Conservation (phyloP, 345 rosid genomes). For the Populus simonii region DNA sequence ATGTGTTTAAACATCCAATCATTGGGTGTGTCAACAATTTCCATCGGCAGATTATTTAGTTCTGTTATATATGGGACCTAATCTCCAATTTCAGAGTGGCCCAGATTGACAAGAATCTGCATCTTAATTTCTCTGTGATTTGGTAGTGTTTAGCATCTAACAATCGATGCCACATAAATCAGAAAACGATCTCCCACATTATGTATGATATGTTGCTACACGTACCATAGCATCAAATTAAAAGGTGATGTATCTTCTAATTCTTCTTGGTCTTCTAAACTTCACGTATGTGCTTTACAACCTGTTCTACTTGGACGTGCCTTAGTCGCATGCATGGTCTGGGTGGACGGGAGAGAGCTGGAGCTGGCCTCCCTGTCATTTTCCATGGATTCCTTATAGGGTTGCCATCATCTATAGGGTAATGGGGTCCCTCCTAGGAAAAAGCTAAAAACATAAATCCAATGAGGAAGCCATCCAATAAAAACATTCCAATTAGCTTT, state of each 20-base stretch:
- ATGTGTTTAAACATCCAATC: constrained; percentile 1
- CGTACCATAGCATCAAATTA: no score
- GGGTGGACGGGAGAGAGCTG: constrained; percentile 6
- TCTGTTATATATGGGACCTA: not conserved
- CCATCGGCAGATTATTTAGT: not conserved
- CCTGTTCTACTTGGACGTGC: constrained; percentile 21
- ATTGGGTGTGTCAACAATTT: not conserved
- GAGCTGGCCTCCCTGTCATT: constrained; percentile 11
- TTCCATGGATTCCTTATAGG: not conserved
- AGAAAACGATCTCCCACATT: not conserved
- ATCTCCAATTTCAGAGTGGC: not conserved
- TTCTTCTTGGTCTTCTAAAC: not conserved
- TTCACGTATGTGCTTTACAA: not conserved
- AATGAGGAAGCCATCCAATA: not conserved
- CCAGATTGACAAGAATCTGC: not conserved
- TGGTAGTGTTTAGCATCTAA: not conserved
- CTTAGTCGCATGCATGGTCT: constrained; percentile 13
- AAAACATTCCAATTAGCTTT: not conserved
- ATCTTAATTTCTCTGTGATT: not conserved
- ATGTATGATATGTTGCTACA: not conserved
- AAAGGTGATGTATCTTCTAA: not conserved
- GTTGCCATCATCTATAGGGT: constrained; percentile 1
- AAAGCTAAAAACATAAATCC: constrained; percentile 4
- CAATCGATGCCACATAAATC: not conserved
- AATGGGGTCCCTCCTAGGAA: constrained; percentile 1